Evolutionary conservation across 2,329 filamentous ascomycete species (phyloP).

Genomic region (Xylogone sp.): DNA sequence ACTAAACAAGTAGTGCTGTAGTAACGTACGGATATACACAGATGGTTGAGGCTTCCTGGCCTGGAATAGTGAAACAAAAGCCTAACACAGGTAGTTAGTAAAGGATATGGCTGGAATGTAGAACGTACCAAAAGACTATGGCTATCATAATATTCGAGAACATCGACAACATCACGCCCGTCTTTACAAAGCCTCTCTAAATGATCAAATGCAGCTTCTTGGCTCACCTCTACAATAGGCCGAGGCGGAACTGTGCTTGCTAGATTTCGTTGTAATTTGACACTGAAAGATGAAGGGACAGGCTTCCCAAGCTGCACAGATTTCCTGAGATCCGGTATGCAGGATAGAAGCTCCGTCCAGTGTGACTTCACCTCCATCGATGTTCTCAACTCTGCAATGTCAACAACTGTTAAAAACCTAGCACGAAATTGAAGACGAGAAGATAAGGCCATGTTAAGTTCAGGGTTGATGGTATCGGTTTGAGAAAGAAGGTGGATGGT

Average conservation of each 20-base stretch:
- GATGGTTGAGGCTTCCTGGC: slow-evolving; percentile 77
- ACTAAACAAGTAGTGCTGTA: slow-evolving; percentile 73
- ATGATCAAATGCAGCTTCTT: slow-evolving; percentile 67
- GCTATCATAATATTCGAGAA: slow-evolving; percentile 64
- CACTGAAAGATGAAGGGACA: slow-evolving; percentile 79
- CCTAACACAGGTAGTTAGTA: slow-evolving; percentile 40
- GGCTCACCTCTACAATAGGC: slow-evolving; percentile 76
- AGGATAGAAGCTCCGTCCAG: slow-evolving; percentile 34
- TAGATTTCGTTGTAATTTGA: slow-evolving; percentile 84
- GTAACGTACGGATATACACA: slow-evolving; percentile 75
- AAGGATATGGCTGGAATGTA: slow-evolving; percentile 5
- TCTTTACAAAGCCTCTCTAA: slow-evolving; percentile 70
- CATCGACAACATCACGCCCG: slow-evolving; percentile 62
- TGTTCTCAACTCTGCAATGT: slow-evolving; percentile 47
- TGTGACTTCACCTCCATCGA: slow-evolving; percentile 34
- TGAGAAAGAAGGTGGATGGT: slow-evolving; percentile 24
- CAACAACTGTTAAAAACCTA: slow-evolving; percentile 52
- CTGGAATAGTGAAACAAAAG: slow-evolving; percentile 71
- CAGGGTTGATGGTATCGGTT: slow-evolving; percentile 26
- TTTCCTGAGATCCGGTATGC: slow-evolving; percentile 52
- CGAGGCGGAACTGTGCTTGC: slow-evolving; percentile 92
- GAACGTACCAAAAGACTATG: slow-evolving; percentile 63
- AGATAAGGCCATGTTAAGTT: slow-evolving; percentile 51
- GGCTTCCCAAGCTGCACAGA: slow-evolving; percentile 59
- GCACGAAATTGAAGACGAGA: slow-evolving; percentile 64